phyloP scores from a whole-genome alignment of 192 early-diverging fungal genomes.

The Chytriomyces hyalinus region DNA sequence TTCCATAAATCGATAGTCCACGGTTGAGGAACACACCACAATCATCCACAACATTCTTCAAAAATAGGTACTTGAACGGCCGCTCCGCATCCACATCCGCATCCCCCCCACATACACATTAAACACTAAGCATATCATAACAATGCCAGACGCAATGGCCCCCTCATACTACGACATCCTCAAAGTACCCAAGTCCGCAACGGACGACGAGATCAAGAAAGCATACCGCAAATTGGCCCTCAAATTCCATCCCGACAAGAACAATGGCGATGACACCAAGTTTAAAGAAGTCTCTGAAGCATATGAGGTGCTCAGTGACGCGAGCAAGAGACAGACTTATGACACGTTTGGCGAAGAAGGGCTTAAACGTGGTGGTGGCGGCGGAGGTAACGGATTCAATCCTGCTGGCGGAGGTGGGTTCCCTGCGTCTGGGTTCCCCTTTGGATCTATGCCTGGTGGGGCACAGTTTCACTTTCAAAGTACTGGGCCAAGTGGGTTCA shows the following conservation, averaged over 20 bases:
- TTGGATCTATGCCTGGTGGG: neutral
- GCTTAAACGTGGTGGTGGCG: conserved; percentile 52
- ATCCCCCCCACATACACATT: neutral
- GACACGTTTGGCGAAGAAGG: conserved; percentile 65
- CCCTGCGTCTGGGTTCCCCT: conserved; percentile 25
- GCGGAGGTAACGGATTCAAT: conserved; percentile 53
- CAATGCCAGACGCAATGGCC: neutral
- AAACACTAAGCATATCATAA: neutral
- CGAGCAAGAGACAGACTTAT: conserved; percentile 59
- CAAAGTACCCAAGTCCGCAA: conserved; percentile 62
- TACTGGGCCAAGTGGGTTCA: conserved; percentile 67
- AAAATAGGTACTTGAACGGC: neutral
- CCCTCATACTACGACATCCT: conserved; percentile 71
- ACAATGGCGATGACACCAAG: conserved; percentile 74
- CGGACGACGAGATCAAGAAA: conserved; percentile 74
- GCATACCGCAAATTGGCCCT: conserved; percentile 68
- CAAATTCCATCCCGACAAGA: conserved; percentile 84
- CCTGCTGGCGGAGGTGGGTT: conserved; percentile 36
- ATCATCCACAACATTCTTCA: neutral
- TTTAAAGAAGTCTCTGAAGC: conserved; percentile 73
- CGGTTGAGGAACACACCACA: neutral
- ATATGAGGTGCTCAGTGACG: conserved; percentile 64
- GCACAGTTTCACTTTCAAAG: conserved; percentile 21
- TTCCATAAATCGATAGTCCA: neutral
- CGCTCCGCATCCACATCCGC: too few species aligned